Percentiles rank a stretch among this genome's conserved stretches.
Evolutionary conservation across 441 rosid species (phyloP).

Genomic region (Eruca vesicaria): DNA sequence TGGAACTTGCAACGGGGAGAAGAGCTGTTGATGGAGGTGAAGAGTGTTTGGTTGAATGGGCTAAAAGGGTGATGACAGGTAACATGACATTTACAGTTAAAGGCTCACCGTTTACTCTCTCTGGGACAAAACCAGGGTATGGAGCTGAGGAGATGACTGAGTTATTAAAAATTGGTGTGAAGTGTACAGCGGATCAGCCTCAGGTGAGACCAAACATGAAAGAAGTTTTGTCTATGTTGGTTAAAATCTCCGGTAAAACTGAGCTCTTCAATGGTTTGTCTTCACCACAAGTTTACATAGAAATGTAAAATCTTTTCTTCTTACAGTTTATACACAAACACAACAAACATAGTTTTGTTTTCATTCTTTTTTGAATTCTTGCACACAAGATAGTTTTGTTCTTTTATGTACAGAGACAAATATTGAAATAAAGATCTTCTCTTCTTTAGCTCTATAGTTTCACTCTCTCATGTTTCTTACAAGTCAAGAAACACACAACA

Average conservation of each 20-base stretch:
- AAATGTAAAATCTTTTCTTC: conserved; percentile 32
- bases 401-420: conserved; percentile 19
- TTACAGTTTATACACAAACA: conserved; percentile 3
- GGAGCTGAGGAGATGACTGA: conserved; percentile 72
- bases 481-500: conserved; percentile 14
- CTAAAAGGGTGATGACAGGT: conserved; percentile 53
- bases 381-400: conserved; percentile 36
- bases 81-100: conserved; percentile 28
- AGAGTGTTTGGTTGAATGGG: conserved; percentile 93
- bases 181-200: conserved; percentile 76
- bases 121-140: conserved; percentile 58
- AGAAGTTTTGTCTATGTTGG: conserved; percentile 68
- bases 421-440: conserved; percentile 18
- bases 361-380: conserved; percentile 43
- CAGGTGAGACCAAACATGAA: conserved; percentile 88
- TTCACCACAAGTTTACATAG: conserved; percentile 36
- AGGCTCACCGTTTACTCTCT: conserved; percentile 46
- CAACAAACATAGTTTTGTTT: not conserved
- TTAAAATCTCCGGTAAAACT: conserved; percentile 43
- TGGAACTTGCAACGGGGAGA: conserved; percentile 91
- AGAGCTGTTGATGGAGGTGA: conserved; percentile 89
- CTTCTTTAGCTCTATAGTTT: conserved; percentile 12
- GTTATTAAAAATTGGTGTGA: conserved; percentile 59
- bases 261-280: conserved; percentile 36
- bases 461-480: conserved; percentile 13